phyloP scores from a whole-genome alignment of 23 red algal genomes.

The Gracilariopsis chorda region DNA sequence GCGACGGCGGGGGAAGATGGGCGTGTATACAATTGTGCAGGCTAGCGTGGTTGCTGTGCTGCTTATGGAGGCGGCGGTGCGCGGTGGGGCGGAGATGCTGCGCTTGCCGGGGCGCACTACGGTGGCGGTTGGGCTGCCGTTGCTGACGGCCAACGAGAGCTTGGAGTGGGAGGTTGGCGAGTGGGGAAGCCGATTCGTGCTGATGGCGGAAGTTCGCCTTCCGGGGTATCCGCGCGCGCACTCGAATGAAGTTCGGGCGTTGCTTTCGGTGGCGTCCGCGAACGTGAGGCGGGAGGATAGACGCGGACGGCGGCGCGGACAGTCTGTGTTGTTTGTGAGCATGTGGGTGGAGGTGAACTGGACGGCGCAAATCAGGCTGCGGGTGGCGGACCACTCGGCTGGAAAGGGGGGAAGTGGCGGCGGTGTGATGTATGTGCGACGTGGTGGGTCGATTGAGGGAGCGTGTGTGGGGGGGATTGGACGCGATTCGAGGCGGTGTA shows the following conservation, averaged over 20 bases:
- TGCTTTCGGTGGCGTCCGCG: neutral
- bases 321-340: neutral
- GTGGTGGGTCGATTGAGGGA: neutral
- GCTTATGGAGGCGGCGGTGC: neutral
- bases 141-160: neutral
- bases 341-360: neutral
- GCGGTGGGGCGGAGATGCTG: neutral
- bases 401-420: neutral
- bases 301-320: neutral
- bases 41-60: neutral
- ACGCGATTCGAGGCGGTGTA: neutral
- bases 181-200: neutral
- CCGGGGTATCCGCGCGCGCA: neutral
- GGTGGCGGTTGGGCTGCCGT: neutral
- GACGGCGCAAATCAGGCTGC: neutral
- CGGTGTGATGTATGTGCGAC: neutral
- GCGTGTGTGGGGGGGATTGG: neutral
- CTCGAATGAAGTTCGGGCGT: neutral
- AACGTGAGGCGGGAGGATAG: neutral
- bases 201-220: neutral
- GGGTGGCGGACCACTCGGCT: neutral
- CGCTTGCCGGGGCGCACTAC: neutral
- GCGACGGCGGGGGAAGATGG: no score
- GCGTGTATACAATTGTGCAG: no score
- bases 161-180: neutral